Conservation (phyloP, 108 stramenopile genomes). For the Nitzschia putrida region DNA sequence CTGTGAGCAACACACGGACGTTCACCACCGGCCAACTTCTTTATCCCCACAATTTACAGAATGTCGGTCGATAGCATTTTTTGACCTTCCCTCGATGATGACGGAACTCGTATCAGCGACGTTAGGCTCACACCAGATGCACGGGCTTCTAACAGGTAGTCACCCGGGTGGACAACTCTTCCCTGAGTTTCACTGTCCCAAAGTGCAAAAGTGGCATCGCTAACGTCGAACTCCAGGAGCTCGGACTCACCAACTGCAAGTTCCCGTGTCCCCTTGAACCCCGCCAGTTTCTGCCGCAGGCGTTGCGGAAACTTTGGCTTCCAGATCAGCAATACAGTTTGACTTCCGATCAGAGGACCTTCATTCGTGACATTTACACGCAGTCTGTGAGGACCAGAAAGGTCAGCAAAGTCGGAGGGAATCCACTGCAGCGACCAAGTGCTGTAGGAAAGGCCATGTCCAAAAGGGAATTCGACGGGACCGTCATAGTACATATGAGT, state of each 20-base stretch:
- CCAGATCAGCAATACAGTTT: constrained; percentile 48
- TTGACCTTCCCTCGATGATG: too few relatives aligned
- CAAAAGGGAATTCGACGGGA: constrained; percentile 47
- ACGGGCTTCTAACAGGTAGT: not conserved
- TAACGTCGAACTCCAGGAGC: constrained; percentile 13
- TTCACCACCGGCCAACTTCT: too few relatives aligned
- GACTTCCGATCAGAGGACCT: constrained; percentile 38
- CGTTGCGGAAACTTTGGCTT: not conserved
- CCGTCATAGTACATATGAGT: constrained; percentile 54
- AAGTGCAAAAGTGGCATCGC: constrained; percentile 13
- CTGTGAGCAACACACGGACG: too few relatives aligned
- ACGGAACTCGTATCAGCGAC: too few relatives aligned
- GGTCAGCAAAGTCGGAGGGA: not conserved
- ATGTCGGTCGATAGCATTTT: too few relatives aligned
- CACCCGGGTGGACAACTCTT: not conserved
- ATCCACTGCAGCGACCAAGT: constrained; percentile 24
- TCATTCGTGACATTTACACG: constrained; percentile 30
- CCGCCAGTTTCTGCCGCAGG: constrained; percentile 25
- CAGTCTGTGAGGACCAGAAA: not conserved
- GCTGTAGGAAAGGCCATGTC: constrained; percentile 56
- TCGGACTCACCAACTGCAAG: constrained; percentile 19
- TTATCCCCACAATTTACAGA: too few relatives aligned
- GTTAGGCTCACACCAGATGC: not conserved
- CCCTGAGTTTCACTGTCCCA: constrained; percentile 8
- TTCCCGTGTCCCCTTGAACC: constrained; percentile 22